Conservation (phyloP, 306 rosid genomes). For the Benincasa hispida region DNA sequence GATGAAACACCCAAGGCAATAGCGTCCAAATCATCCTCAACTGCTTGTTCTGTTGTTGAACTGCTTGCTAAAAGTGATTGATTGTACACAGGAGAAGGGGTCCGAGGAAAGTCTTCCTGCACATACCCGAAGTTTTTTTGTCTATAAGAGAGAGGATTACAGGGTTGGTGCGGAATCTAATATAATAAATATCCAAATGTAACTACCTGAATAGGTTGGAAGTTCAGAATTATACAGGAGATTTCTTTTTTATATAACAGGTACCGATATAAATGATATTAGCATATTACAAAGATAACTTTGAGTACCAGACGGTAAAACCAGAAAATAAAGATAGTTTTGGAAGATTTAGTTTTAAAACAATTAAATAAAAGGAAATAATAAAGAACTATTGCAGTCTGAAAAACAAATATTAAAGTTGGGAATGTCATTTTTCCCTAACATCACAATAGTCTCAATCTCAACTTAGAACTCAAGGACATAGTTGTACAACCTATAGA, state of each 20-base stretch:
- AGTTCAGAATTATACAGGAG: not conserved
- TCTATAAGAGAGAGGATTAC: not conserved
- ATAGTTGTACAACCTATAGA: no score
- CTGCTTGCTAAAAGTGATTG: conserved; percentile 30
- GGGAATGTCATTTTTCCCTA: not conserved
- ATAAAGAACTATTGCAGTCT: not conserved
- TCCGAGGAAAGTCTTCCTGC: conserved; percentile 59
- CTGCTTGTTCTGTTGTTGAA: conserved; percentile 28
- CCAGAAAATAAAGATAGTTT: not conserved
- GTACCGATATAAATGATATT: not conserved
- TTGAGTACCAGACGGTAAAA: not conserved
- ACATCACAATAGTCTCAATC: not conserved
- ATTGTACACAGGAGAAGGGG: conserved; percentile 50
- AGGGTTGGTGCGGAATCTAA: not conserved
- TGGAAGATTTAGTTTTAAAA: not conserved
- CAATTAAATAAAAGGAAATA: not conserved
- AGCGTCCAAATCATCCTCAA: conserved; percentile 27
- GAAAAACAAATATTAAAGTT: not conserved
- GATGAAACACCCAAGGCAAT: conserved; percentile 19
- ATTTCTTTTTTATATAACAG: not conserved
- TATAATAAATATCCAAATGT: not conserved
- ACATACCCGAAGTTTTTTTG: not conserved
- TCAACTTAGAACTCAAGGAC: no score
- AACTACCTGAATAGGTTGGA: not conserved
- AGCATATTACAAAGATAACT: not conserved